phyloP scores from a whole-genome alignment of 345 rosid species.

The Lumnitzera littorea region DNA sequence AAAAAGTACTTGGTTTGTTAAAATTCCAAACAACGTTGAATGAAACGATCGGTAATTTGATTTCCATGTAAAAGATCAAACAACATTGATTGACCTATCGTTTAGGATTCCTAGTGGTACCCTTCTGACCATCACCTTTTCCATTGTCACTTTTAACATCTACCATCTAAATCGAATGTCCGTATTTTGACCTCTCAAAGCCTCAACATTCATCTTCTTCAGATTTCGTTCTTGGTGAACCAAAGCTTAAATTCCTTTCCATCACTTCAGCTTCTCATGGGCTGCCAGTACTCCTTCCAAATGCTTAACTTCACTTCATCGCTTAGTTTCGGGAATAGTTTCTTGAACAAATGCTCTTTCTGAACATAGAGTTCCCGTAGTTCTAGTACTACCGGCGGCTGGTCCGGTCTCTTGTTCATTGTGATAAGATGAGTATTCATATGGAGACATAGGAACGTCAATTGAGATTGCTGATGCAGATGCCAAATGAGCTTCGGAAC shows the following conservation, averaged over 20 bases:
- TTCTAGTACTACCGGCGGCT: constrained; percentile 20
- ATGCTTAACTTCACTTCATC: constrained; percentile 13
- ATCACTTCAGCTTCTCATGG: background rate
- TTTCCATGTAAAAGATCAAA: no score
- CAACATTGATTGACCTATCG: no score
- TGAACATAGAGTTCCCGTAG: constrained; percentile 21
- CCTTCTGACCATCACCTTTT: no score
- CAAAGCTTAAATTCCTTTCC: constrained; percentile 26
- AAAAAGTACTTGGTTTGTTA: no score
- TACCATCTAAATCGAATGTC: constrained; percentile 1
- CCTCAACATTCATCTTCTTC: constrained; percentile 8
- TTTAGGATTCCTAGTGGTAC: no score
- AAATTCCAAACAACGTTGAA: no score
- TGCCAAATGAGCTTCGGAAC: no score
- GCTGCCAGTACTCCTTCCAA: constrained; percentile 4
- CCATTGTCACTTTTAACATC: background rate
- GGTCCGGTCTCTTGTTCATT: background rate
- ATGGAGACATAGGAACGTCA: no score
- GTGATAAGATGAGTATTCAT: background rate
- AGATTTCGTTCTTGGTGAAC: constrained; percentile 6
- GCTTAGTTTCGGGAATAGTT: constrained; percentile 17
- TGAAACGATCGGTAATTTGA: no score
- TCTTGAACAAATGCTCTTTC: constrained; percentile 16
- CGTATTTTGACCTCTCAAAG: constrained; percentile 22
- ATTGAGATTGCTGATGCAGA: no score